Conservation (phyloP, 225 moss, liverwort and hornwort species). For the Antitrichia curtipendula region DNA sequence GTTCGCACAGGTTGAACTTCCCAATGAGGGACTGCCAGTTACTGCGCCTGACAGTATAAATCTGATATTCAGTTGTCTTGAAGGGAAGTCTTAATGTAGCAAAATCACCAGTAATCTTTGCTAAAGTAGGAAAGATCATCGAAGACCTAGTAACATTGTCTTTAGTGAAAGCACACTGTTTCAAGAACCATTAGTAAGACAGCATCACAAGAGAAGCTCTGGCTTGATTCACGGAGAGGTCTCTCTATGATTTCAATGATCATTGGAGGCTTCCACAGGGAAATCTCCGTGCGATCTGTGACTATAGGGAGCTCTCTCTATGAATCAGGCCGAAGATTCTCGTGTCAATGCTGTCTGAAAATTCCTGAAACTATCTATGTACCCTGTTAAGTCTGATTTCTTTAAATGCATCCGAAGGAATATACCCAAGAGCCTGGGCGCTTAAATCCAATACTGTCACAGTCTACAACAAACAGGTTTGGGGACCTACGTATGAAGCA, state of each 20-base stretch:
- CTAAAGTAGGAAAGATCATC: not conserved
- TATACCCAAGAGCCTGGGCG: not conserved
- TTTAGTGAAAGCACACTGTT: not conserved
- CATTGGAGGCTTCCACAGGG: not conserved
- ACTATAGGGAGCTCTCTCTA: not conserved
- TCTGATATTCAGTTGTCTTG: not conserved
- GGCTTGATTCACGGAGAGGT: not conserved
- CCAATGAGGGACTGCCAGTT: not conserved
- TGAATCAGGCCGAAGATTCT: not conserved
- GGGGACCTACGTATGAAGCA: conserved; percentile 71
- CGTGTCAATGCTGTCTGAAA: not conserved
- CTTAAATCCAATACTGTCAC: not conserved
- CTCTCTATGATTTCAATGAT: not conserved
- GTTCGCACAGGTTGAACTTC: not conserved
- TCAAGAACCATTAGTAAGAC: not conserved
- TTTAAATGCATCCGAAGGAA: not conserved
- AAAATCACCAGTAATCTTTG: not conserved
- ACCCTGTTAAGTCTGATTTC: not conserved
- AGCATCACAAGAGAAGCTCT: not conserved
- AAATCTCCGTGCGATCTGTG: not conserved
- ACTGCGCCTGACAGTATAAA: not conserved
- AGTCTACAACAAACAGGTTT: not conserved
- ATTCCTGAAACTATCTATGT: not conserved
- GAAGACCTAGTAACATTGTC: not conserved
- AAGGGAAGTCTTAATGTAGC: not conserved